These are phyloP conservation scores for Strobilomyces confusus DNA, from an alignment of 768 basidiomycete species.

Conservation along the genomic window DNA sequence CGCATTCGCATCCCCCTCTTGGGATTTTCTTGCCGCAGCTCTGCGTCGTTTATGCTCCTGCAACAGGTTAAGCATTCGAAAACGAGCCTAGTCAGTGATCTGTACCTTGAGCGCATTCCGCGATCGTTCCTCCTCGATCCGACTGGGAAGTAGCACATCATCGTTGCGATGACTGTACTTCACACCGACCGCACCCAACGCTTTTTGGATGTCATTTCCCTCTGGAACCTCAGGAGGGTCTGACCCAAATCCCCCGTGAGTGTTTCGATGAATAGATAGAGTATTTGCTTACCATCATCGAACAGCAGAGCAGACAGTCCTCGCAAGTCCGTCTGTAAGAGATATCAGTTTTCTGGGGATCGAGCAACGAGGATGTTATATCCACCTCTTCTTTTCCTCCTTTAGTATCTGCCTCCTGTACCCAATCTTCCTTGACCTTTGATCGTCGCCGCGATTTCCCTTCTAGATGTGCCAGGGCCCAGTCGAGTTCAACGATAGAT, in stretches of 20 bases:
- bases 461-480: conserved; percentile 72
- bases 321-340: conserved; percentile 45
- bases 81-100: conserved; percentile 1
- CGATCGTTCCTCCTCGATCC: conserved; percentile 62
- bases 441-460: conserved; percentile 35
- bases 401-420: conserved; percentile 43
- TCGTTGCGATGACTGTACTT: conserved; percentile 76
- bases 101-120: conserved; percentile 49
- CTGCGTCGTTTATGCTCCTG: conserved; percentile 28
- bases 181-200: conserved; percentile 58
- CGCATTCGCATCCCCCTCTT: conserved; percentile 8
- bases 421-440: conserved; percentile 36
- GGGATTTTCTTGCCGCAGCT: conserved; percentile 22
- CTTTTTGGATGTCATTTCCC: conserved; percentile 50
- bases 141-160: conserved; percentile 61
- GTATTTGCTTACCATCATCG: conserved; percentile 51
- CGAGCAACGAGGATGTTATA: not conserved
- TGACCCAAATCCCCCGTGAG: conserved; percentile 12
- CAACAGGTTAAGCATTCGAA: conserved; percentile 3
- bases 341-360: not conserved
- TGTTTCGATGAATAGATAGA: not conserved
- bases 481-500: conserved; percentile 68
- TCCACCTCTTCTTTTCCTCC: conserved; percentile 36
- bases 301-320: conserved; percentile 67
- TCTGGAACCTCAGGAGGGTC: conserved; percentile 39